Percentiles rank a stretch among this genome's conserved stretches.
Evolutionary conservation across 768 basidiomycete genomes (phyloP).

Genomic region (Kwoniella shandongensis): DNA sequence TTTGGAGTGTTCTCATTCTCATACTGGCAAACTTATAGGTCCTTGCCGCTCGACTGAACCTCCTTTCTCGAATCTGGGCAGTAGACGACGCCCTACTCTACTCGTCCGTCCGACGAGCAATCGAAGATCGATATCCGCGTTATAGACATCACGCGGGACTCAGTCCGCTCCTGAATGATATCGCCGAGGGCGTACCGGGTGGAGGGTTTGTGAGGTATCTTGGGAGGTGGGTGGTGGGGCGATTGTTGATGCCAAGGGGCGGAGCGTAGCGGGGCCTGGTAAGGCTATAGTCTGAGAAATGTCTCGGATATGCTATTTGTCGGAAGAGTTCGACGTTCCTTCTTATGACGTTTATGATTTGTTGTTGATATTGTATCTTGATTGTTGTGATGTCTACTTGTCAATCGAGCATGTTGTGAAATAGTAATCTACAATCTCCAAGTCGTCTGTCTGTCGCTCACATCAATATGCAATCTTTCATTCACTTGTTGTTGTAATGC

Average conservation of each 20-base stretch:
- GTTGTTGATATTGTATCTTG: too few relatives aligned
- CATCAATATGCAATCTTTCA: too few relatives aligned
- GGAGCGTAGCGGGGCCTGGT: not conserved
- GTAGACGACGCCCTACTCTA: constrained; percentile 47
- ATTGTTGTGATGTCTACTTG: too few relatives aligned
- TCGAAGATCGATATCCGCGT: constrained; percentile 40
- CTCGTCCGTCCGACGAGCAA: constrained; percentile 36
- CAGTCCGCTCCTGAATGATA: constrained; percentile 20
- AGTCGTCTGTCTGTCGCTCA: too few relatives aligned
- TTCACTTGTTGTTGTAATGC: too few relatives aligned
- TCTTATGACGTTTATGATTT: too few relatives aligned
- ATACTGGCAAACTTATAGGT: constrained; percentile 2
- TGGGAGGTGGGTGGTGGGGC: constrained; percentile 30
- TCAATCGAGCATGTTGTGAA: too few relatives aligned
- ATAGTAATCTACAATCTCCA: too few relatives aligned
- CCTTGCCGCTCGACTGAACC: constrained; percentile 15
- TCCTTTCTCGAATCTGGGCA: constrained; percentile 31
- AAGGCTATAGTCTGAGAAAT: too few relatives aligned
- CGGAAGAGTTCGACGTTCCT: too few relatives aligned
- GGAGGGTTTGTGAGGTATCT: constrained; percentile 16
- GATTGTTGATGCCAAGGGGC: constrained; percentile 23
- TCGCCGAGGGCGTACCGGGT: constrained; percentile 24
- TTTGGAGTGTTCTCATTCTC: too few relatives aligned
- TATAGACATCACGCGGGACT: constrained; percentile 35
- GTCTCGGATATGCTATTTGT: too few relatives aligned